Conservation (phyloP, 2,329 filamentous ascomycete genomes). For the Fusarium mangiferae region DNA sequence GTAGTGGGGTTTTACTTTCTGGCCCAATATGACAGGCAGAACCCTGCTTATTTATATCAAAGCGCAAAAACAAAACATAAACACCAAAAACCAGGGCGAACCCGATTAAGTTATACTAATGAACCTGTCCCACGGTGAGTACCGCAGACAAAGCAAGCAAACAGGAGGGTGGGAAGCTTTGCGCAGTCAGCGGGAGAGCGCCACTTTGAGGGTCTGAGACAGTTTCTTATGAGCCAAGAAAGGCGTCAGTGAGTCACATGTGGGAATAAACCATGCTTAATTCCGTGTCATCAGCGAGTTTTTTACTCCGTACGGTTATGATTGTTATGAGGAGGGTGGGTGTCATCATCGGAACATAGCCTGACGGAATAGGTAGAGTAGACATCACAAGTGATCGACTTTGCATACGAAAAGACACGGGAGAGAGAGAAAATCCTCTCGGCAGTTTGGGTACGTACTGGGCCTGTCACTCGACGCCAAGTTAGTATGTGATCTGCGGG, state of each 20-base stretch:
- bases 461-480: neutral
- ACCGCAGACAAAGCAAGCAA: neutral
- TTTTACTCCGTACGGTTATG: neutral
- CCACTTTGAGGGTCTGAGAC: slow-evolving; percentile 20
- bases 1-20: slow-evolving; percentile 28
- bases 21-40: slow-evolving; percentile 29
- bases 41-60: slow-evolving; percentile 28
- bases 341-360: neutral
- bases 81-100: neutral
- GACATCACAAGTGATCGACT: neutral
- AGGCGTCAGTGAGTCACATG: slow-evolving; percentile 33
- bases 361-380: neutral
- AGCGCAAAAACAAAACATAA: neutral
- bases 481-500: slow-evolving; percentile 5
- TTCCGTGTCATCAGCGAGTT: neutral
- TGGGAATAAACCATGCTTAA: slow-evolving; percentile 1
- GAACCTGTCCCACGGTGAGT: slow-evolving; percentile 19
- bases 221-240: slow-evolving; percentile 2
- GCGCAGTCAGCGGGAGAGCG: slow-evolving; percentile 25
- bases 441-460: slow-evolving; percentile 21
- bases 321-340: neutral
- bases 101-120: neutral
- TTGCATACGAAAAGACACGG: neutral
- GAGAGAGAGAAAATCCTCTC: neutral
- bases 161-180: slow-evolving; percentile 2